A percentile compares a stretch with the other conserved stretches of the same genome.
Evolutionary conservation across 148 eudicot genomes (phyloP).

Genomic region (Pharnaceum exiguum): DNA sequence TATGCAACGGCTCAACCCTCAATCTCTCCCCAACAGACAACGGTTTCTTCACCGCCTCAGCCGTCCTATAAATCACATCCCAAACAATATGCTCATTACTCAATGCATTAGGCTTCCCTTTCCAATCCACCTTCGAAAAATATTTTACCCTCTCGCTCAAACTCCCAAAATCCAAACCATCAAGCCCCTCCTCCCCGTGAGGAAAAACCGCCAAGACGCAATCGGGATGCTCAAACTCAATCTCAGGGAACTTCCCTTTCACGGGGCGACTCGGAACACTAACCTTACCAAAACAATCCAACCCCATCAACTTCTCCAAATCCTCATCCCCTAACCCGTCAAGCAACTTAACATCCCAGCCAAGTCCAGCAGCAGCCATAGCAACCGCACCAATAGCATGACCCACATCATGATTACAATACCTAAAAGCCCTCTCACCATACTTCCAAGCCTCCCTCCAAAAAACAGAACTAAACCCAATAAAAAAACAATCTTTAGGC

Average conservation of each 20-base stretch:
- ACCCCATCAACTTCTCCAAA: slow-evolving; percentile 67
- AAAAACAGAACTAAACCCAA: slow-evolving; percentile 82
- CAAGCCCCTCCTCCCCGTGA: slow-evolving; percentile 28
- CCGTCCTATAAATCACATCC: slow-evolving; percentile 84
- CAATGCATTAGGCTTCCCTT: slow-evolving; percentile 68
- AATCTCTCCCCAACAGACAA: slow-evolving; percentile 28
- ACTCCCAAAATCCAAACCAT: slow-evolving; percentile 40
- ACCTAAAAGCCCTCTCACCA: slow-evolving; percentile 92
- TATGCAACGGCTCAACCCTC: slow-evolving; percentile 40
- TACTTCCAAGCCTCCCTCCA: slow-evolving; percentile 99
- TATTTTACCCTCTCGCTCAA: slow-evolving; percentile 39
- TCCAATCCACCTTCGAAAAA: slow-evolving; percentile 67
- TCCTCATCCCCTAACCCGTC: slow-evolving; percentile 76
- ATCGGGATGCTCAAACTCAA: slow-evolving; percentile 95
- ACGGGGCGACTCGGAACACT: slow-evolving; percentile 57
- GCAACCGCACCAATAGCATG: slow-evolving; percentile 79
- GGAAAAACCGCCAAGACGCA: slow-evolving; percentile 74
- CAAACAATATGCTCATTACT: slow-evolving; percentile 89
- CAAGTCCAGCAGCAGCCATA: slow-evolving; percentile 75
- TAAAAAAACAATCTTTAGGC: slow-evolving; percentile 50
- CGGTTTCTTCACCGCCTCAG: slow-evolving; percentile 77
- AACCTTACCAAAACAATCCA: slow-evolving; percentile 30
- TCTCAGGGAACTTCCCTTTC: slow-evolving; percentile 62
- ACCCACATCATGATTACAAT: slow-evolving; percentile 94
- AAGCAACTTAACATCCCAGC: slow-evolving; percentile 91